Conservation (phyloP, 164 flowering plant genomes). For the Akebia trifoliata region DNA sequence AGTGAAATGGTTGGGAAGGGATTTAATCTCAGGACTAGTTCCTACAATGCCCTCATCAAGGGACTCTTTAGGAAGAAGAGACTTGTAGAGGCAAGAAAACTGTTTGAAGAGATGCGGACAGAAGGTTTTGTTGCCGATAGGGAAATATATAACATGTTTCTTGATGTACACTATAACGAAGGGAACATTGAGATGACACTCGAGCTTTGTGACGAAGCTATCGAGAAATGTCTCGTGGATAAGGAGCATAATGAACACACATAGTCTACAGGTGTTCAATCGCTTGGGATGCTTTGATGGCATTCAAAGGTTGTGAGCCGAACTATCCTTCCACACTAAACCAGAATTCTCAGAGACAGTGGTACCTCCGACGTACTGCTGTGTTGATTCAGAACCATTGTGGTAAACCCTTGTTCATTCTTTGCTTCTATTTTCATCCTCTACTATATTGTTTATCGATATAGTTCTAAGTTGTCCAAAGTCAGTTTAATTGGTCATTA, state of each 20-base stretch:
- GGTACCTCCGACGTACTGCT: neutral
- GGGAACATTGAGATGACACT: slow-evolving; percentile 25
- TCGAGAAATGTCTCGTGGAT: slow-evolving; percentile 24
- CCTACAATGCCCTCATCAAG: slow-evolving; percentile 34
- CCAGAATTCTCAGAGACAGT: neutral
- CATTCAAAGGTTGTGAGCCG: neutral
- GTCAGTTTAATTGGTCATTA: neutral
- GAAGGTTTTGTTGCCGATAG: slow-evolving; percentile 20
- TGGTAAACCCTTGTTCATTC: slow-evolving; percentile 6
- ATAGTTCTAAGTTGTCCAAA: neutral
- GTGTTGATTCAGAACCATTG: neutral
- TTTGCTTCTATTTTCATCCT: neutral
- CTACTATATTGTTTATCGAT: neutral
- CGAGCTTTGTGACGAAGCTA: slow-evolving; percentile 33
- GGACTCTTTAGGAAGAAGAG: slow-evolving; percentile 27
- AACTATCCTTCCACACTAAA: neutral
- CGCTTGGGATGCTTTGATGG: slow-evolving; percentile 3
- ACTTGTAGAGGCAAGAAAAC: slow-evolving; percentile 22
- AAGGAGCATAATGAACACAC: slow-evolving; percentile 9
- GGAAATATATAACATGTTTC: slow-evolving; percentile 22
- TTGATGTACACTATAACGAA: slow-evolving; percentile 26
- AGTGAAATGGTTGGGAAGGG: slow-evolving; percentile 26
- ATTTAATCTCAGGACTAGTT: slow-evolving; percentile 21
- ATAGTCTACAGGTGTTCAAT: neutral
- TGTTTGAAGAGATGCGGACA: slow-evolving; percentile 29